A percentile compares a stretch with the other conserved stretches of the same genome.
Evolutionary conservation across 495 filamentous ascomycete genomes (phyloP).

Genomic region (Trichocladium antarcticum): DNA sequence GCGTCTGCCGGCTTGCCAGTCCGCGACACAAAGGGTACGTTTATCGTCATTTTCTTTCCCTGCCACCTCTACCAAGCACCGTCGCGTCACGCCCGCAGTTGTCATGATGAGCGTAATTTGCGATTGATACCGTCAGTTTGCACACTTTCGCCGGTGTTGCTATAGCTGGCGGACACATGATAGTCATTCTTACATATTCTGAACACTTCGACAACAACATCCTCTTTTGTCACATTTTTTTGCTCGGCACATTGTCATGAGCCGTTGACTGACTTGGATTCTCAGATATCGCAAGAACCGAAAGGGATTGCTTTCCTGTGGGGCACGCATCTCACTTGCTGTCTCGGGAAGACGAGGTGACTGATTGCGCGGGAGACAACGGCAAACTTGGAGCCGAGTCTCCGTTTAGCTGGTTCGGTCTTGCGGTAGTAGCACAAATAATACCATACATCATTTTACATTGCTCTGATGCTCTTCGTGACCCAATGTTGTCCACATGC

Average conservation of each 20-base stretch:
- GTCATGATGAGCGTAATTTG: slow-evolving; percentile 28
- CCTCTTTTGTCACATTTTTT: neutral
- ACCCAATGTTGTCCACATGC: too few species aligned
- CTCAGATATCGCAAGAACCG: neutral
- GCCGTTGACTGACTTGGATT: neutral
- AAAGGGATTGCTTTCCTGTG: neutral
- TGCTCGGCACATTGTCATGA: neutral
- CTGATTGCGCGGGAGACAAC: slow-evolving; percentile 12
- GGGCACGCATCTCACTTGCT: slow-evolving; percentile 10
- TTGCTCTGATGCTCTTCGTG: too few species aligned
- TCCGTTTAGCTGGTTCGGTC: slow-evolving; percentile 5
- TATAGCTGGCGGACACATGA: slow-evolving; percentile 24
- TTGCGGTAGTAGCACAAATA: too few species aligned
- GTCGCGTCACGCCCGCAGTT: neutral
- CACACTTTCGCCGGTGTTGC: slow-evolving; percentile 24
- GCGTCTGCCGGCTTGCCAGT: too few species aligned
- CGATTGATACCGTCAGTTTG: slow-evolving; percentile 27
- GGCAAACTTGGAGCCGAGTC: slow-evolving; percentile 7
- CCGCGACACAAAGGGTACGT: slow-evolving; percentile 6
- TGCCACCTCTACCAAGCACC: neutral
- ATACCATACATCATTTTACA: too few species aligned
- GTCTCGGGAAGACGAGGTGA: slow-evolving; percentile 2
- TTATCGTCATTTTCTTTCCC: neutral
- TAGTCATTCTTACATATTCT: slow-evolving; percentile 30
- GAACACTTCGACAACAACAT: slow-evolving; percentile 11